Conservation (phyloP, 2,329 filamentous ascomycete species). For the Biscogniauxia marginata region DNA sequence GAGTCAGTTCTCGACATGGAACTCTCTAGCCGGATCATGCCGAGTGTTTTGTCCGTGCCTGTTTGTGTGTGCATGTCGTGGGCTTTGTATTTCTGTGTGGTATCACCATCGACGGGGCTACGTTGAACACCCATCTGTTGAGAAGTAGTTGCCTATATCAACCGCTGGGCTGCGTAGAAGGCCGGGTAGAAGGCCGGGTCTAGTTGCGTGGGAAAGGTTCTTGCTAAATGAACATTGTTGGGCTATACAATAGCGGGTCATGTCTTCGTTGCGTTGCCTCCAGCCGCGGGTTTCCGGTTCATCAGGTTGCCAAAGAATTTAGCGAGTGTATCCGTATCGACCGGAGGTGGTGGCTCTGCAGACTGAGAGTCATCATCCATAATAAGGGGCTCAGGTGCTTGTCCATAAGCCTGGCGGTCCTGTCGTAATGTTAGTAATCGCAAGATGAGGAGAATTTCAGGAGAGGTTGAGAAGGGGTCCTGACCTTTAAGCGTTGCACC, state of each 20-base stretch:
- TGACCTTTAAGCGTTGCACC: constrained; percentile 80
- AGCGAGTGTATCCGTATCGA: constrained; percentile 57
- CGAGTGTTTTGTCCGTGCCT: not conserved
- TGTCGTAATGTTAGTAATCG: constrained; percentile 33
- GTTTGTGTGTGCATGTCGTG: not conserved
- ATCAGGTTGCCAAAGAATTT: constrained; percentile 61
- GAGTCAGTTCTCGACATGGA: not conserved
- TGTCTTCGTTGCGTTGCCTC: constrained; percentile 21
- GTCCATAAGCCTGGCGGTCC: constrained; percentile 56
- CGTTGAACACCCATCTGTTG: not conserved
- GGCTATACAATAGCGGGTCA: constrained; percentile 6
- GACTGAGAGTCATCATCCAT: constrained; percentile 35
- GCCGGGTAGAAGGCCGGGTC: not conserved
- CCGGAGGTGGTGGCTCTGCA: constrained; percentile 38
- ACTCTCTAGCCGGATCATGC: not conserved
- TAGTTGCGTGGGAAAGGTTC: not conserved
- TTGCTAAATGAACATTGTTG: not conserved
- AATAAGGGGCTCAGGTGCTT: constrained; percentile 43
- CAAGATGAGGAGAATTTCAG: not conserved
- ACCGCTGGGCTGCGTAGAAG: not conserved
- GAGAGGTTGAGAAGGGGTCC: constrained; percentile 16
- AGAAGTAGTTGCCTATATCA: too few relatives aligned
- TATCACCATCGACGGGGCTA: not conserved
- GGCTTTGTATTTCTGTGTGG: not conserved
- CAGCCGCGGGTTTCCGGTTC: constrained; percentile 47